Evolutionary conservation across 2,329 filamentous ascomycete species (phyloP).

Genomic region (Diaporthe ilicicola): DNA sequence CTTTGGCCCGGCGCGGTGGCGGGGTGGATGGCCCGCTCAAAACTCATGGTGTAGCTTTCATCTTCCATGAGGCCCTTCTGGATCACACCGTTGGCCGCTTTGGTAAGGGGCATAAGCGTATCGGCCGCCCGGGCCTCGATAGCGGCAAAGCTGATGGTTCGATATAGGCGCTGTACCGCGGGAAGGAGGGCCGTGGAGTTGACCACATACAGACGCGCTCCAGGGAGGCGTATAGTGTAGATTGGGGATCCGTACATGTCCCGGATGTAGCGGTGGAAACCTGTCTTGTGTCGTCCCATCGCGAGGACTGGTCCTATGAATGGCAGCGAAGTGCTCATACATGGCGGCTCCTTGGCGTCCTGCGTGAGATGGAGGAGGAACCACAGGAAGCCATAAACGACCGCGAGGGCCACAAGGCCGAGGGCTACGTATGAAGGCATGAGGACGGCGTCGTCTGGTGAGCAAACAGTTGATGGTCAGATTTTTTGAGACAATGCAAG

Average conservation of each 20-base stretch:
- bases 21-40: not conserved
- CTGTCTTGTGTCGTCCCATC: not conserved
- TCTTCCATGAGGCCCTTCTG: not conserved
- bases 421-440: too few relatives aligned
- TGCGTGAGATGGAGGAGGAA: not conserved
- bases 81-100: not conserved
- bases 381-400: not conserved
- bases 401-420: too few relatives aligned
- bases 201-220: not conserved
- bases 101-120: not conserved
- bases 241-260: constrained; percentile 9
- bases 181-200: constrained; percentile 3
- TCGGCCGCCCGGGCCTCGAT: not conserved
- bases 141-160: not conserved
- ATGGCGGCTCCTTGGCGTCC: not conserved
- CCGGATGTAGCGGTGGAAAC: not conserved
- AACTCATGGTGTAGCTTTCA: not conserved
- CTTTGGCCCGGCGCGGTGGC: not conserved
- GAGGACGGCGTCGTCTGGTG: too few relatives aligned
- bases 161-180: not conserved
- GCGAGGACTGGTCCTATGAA: not conserved
- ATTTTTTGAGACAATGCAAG: too few relatives aligned
- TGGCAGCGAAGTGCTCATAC: not conserved
- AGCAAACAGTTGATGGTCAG: too few relatives aligned
- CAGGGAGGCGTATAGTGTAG: constrained; percentile 16